These are phyloP conservation scores for Apiotrichum veenhuisii DNA, from an alignment of 1,284 basidiomycete genomes.

Conservation along the genomic window DNA sequence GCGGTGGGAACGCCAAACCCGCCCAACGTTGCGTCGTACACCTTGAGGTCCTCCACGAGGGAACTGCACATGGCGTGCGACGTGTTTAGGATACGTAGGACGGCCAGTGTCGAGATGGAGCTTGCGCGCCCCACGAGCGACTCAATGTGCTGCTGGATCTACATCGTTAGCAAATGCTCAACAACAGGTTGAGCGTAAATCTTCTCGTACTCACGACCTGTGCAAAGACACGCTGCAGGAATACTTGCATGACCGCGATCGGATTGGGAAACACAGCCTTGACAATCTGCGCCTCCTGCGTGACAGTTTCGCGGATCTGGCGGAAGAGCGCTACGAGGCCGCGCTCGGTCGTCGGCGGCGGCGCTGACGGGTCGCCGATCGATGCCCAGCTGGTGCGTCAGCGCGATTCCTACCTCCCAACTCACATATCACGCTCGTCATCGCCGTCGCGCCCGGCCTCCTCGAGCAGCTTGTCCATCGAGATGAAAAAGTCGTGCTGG, in stretches of 20 bases:
- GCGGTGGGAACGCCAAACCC: slow-evolving; percentile 11
- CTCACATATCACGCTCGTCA: slow-evolving; percentile 60
- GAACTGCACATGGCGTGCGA: slow-evolving; percentile 73
- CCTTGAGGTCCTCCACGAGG: slow-evolving; percentile 88
- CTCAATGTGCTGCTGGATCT: slow-evolving; percentile 96
- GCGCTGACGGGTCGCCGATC: slow-evolving; percentile 72
- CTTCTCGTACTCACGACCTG: slow-evolving; percentile 67
- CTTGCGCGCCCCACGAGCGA: slow-evolving; percentile 69
- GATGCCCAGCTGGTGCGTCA: slow-evolving; percentile 64
- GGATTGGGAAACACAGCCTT: slow-evolving; percentile 98
- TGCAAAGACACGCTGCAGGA: slow-evolving; percentile 94
- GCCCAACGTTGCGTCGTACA: slow-evolving; percentile 73
- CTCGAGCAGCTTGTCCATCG: slow-evolving; percentile 62
- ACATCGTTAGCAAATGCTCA: slow-evolving; percentile 9
- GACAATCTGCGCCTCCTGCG: slow-evolving; percentile 95
- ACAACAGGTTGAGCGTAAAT: too few species aligned
- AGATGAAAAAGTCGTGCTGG: slow-evolving; percentile 98
- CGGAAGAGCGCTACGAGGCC: slow-evolving; percentile 75
- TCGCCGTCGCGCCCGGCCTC: slow-evolving; percentile 48
- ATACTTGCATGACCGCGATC: slow-evolving; percentile 96
- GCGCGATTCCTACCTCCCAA: slow-evolving; percentile 4
- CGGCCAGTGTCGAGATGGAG: slow-evolving; percentile 78
- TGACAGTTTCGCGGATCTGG: slow-evolving; percentile 86
- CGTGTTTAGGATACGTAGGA: slow-evolving; percentile 85
- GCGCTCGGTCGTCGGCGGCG: slow-evolving; percentile 73